Evolutionary conservation across 371 early-diverging fungal species (phyloP).

Genomic region (Umbelopsis sp.): DNA sequence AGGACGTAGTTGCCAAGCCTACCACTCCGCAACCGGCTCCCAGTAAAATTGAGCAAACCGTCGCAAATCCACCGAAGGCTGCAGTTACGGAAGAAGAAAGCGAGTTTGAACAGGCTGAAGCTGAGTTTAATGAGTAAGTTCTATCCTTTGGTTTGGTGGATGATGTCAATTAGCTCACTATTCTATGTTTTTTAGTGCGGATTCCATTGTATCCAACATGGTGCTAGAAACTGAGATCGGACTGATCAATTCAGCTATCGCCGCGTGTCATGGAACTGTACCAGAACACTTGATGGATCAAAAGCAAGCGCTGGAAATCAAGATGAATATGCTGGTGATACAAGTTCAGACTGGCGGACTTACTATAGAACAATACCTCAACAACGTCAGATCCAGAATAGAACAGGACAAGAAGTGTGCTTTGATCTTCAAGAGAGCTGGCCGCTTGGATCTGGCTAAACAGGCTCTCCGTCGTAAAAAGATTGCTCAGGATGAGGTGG

Average conservation of each 20-base stretch:
- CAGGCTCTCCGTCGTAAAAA: slow-evolving; percentile 71
- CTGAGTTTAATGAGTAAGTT: slow-evolving; percentile 51
- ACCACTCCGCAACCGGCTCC: slow-evolving; percentile 14
- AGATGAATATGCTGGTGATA: slow-evolving; percentile 81
- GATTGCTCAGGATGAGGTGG: slow-evolving; percentile 80
- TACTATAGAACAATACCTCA: slow-evolving; percentile 74
- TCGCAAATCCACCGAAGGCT: slow-evolving; percentile 11
- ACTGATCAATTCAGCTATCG: slow-evolving; percentile 50
- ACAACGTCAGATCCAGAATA: slow-evolving; percentile 59
- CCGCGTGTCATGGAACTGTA: slow-evolving; percentile 45
- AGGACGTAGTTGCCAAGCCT: slow-evolving; percentile 14
- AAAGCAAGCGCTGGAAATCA: slow-evolving; percentile 72
- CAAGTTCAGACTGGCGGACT: slow-evolving; percentile 77
- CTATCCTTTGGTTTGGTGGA: neutral
- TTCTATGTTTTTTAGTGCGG: slow-evolving; percentile 53
- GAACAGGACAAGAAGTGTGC: slow-evolving; percentile 70
- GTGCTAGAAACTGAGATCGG: slow-evolving; percentile 79
- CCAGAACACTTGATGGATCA: slow-evolving; percentile 70
- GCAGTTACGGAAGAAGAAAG: neutral
- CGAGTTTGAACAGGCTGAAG: slow-evolving; percentile 53
- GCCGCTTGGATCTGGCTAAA: slow-evolving; percentile 70
- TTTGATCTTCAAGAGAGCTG: slow-evolving; percentile 66
- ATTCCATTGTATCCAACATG: slow-evolving; percentile 73
- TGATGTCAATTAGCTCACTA: neutral
- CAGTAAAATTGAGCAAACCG: slow-evolving; percentile 5